phyloP scores from a whole-genome alignment of 2,329 filamentous ascomycete species.

The Penicillium sp. region DNA sequence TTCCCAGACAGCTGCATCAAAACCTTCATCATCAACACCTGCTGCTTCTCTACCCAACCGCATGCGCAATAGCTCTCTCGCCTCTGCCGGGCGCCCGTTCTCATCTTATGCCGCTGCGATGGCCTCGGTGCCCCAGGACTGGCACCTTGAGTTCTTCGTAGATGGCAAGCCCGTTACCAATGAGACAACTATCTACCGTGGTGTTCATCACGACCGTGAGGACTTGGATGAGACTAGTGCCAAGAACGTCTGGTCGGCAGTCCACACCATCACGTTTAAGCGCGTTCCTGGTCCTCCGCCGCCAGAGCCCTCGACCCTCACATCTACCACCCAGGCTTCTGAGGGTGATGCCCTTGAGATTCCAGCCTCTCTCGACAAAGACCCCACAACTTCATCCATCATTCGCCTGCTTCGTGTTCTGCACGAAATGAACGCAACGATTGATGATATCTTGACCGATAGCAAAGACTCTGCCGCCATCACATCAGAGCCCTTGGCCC shows the following conservation, averaged over 20 bases:
- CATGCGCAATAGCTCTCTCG: constrained; percentile 46
- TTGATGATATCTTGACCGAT: constrained; percentile 84
- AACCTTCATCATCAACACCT: constrained; percentile 39
- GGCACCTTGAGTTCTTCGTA: constrained; percentile 95
- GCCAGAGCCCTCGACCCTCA: constrained; percentile 64
- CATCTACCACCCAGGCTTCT: constrained; percentile 51
- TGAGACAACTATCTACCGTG: constrained; percentile 93
- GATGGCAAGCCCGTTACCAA: constrained; percentile 79
- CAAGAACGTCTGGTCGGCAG: constrained; percentile 82
- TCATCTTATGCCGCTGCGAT: constrained; percentile 79
- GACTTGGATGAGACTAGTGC: constrained; percentile 63
- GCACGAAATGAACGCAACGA: constrained; percentile 87
- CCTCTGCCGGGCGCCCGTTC: constrained; percentile 58
- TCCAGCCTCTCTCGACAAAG: constrained; percentile 76
- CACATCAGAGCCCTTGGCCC: constrained; percentile 77
- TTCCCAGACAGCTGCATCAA: constrained; percentile 56
- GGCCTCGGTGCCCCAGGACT: constrained; percentile 79
- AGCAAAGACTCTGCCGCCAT: constrained; percentile 69
- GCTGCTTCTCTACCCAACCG: constrained; percentile 21
- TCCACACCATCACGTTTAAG: constrained; percentile 89
- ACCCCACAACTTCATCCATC: constrained; percentile 82
- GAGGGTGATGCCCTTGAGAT: constrained; percentile 60
- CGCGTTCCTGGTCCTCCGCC: constrained; percentile 80
- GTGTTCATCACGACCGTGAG: constrained; percentile 71
- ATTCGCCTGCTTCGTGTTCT: constrained; percentile 83